Evolutionary conservation across 225 moss, liverwort and hornwort species (phyloP).

Genomic region (Lunularia cruciata): DNA sequence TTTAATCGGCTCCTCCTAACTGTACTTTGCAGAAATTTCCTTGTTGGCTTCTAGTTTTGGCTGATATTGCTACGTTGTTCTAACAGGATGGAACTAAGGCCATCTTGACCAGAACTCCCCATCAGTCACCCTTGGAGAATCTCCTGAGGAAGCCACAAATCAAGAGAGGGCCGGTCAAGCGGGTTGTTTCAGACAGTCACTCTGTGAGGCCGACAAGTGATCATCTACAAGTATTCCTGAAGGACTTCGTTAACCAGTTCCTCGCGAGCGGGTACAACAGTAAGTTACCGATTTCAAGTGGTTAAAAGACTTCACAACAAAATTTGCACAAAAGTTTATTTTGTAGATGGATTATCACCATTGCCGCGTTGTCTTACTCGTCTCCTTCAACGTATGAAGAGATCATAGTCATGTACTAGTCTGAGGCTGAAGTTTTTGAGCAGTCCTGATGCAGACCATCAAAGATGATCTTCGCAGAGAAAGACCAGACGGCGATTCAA

Average conservation of each 20-base stretch:
- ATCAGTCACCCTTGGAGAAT: slow-evolving; percentile 77
- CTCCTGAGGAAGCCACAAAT: slow-evolving; percentile 80
- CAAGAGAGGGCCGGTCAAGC: slow-evolving; percentile 79
- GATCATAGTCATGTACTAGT: neutral
- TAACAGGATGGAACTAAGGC: slow-evolving; percentile 83
- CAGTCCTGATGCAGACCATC: slow-evolving; percentile 93
- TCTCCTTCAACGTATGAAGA: neutral
- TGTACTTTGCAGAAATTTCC: too few relatives aligned
- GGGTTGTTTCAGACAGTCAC: slow-evolving; percentile 61
- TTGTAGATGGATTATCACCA: too few relatives aligned
- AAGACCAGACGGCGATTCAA: slow-evolving; percentile 49
- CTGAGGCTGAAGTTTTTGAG: neutral
- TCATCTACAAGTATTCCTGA: slow-evolving; percentile 60
- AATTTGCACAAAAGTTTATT: too few relatives aligned
- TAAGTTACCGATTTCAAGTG: slow-evolving; percentile 45
- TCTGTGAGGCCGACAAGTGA: slow-evolving; percentile 44
- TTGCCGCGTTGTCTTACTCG: neutral
- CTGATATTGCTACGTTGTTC: neutral
- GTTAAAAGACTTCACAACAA: too few relatives aligned
- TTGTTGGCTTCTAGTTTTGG: neutral
- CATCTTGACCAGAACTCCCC: slow-evolving; percentile 57
- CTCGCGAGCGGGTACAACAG: slow-evolving; percentile 82
- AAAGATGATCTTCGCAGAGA: slow-evolving; percentile 86
- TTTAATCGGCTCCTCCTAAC: too few relatives aligned
- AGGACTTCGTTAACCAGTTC: slow-evolving; percentile 75